Conservation (phyloP, 139 green algal species). For the Chlamydomonas sp. region DNA sequence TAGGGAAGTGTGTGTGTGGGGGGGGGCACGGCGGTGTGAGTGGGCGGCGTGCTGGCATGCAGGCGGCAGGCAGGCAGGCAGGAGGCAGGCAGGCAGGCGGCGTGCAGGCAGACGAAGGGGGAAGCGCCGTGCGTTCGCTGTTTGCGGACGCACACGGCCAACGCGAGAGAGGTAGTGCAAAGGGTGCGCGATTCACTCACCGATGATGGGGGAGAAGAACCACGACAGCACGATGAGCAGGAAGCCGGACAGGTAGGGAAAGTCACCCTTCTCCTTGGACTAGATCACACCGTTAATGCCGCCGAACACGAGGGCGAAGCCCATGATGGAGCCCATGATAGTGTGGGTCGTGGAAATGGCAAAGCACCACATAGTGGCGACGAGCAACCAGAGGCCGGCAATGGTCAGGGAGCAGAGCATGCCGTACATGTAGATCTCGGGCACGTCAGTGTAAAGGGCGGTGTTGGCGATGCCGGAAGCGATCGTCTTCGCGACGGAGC, state of each 20-base stretch:
- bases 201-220: slow-evolving; percentile 39
- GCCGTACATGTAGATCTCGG: slow-evolving; percentile 28
- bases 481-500: too few species aligned
- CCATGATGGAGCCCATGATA: slow-evolving; percentile 35
- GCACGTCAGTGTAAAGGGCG: too few species aligned
- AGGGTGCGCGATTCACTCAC: too few species aligned
- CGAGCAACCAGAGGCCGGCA: slow-evolving; percentile 31
- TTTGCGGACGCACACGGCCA: too few species aligned
- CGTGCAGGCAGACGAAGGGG: too few species aligned
- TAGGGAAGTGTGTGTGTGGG: too few species aligned
- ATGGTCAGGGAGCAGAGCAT: slow-evolving; percentile 17
- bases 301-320: slow-evolving; percentile 32
- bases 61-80: slow-evolving; percentile 4
- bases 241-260: slow-evolving; percentile 15
- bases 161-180: too few species aligned
- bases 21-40: too few species aligned
- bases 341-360: slow-evolving; percentile 54
- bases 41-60: too few species aligned
- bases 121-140: too few species aligned
- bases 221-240: slow-evolving; percentile 17
- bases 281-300: slow-evolving; percentile 20
- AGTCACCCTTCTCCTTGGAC: slow-evolving; percentile 17
- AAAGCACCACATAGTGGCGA: slow-evolving; percentile 38
- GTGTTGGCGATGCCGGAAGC: too few species aligned
- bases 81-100: slow-evolving; percentile 9